Evolutionary conservation across 768 basidiomycete genomes (phyloP), one percentile per base, ranked within the genome.

Genomic region (Hypholoma sublateritium): DNA sequence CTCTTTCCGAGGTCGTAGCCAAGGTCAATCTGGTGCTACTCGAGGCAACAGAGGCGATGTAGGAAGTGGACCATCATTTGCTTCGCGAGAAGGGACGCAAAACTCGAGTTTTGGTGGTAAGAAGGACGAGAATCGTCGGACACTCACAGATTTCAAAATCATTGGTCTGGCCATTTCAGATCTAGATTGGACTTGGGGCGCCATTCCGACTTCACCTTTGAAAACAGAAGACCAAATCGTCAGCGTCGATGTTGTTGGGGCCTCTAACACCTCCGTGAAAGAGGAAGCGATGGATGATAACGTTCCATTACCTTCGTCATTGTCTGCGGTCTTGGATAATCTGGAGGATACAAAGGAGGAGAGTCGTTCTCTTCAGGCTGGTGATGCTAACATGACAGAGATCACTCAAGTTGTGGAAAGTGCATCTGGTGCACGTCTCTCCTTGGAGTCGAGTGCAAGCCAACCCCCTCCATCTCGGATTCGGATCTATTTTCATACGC

Each of bases 61-160:
- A 22, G 72, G 72, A 56, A 71, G 67, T 71, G 39, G 39, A 13
- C 65, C 64, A 56, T 67, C 64, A n/a, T 75, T 79, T 67, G 74
- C 74, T 56, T 67, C 77, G 45, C 78, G 83, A 68, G 86, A 89
- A 69, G 77, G 78, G 41, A 62, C 75, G 17, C 65, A 75, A 62
- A 70, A 74, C 52, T 76, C 79, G 49, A 80, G 71, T 62, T 72
- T 78, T 65, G 70, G 67, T 59, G 85, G 87, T 80, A 91, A 91
- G 82, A 89, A 88, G 73, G 90, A 92, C 68, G 91, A 93, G 72
- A 89, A 89, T 69, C 84, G 88, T 67, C 85, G 93, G 65, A 97
- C 95, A 28, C 86, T 99, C 64, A 98, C 95, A 36, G 96, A 98
- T 76, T 99, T 99, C 84, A 93, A 96, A 76, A 94, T 99, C 69